A percentile compares a stretch with the other conserved stretches of the same genome.
phyloP scores from a whole-genome alignment of 1,284 basidiomycete species.

The Rhodotorula sp. region DNA sequence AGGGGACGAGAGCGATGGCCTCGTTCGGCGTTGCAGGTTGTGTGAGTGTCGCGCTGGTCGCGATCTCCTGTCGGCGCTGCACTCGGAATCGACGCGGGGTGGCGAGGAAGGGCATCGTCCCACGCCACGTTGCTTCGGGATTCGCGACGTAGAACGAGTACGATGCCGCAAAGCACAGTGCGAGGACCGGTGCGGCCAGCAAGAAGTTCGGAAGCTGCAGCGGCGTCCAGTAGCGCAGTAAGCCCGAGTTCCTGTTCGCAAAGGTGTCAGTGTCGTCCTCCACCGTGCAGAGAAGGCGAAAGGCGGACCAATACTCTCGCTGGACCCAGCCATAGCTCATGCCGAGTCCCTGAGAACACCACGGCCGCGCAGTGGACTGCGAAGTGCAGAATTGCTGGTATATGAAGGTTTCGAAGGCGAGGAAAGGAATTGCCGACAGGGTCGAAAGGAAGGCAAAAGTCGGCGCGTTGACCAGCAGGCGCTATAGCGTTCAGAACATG shows the following conservation, averaged over 20 bases:
- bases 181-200: slow-evolving; percentile 64
- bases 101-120: not conserved
- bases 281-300: not conserved
- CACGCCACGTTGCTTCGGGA: slow-evolving; percentile 21
- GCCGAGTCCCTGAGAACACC: slow-evolving; percentile 66
- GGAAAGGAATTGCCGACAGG: slow-evolving; percentile 63
- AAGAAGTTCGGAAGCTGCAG: slow-evolving; percentile 84
- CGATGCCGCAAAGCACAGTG: slow-evolving; percentile 34
- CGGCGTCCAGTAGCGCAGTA: slow-evolving; percentile 79
- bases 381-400: slow-evolving; percentile 64
- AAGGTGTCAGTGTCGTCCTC: not conserved
- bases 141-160: slow-evolving; percentile 30
- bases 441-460: slow-evolving; percentile 52
- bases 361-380: slow-evolving; percentile 50
- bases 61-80: not conserved
- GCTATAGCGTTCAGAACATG: not conserved
- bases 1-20: slow-evolving; percentile 52
- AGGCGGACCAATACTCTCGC: slow-evolving; percentile 66
- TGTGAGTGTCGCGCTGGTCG: not conserved
- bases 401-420: slow-evolving; percentile 65
- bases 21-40: not conserved
- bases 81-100: not conserved
- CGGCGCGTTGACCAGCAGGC: slow-evolving; percentile 40
- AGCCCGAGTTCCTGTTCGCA: slow-evolving; percentile 64
- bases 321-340: slow-evolving; percentile 83